Base-by-base conservation (phyloP, 2,329 filamentous ascomycete genomes). In the Trichoderma breve region DNA sequence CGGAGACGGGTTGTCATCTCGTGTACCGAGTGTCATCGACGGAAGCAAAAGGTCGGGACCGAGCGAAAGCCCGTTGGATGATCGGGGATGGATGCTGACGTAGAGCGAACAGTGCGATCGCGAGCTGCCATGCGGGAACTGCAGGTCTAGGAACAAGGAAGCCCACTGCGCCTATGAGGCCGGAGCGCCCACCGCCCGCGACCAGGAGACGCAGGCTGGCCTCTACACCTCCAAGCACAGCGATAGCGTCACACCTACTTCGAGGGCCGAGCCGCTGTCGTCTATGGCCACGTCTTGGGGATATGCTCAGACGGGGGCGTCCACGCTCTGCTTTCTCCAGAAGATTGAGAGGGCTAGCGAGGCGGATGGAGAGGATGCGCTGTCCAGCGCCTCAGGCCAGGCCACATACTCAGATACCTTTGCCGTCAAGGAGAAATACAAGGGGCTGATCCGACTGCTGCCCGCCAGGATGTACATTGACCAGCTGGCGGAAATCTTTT, bases 11-110 rank as follows among this genome's bases (percentile, higher is more conserved):
- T 88, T 55, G 87, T 90, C 58, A 88, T 91, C 71, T 90, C 88
- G 8, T 91, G 89, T 75, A 88, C 86, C 12, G 89, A 91, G 77
- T 91, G 89, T 75, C 89, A 91, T 79, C 83, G 89, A 73, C 84
- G 89, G 73, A 91, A 91, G 77, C 88, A 90, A 77, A 89, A 89
- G 83, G 86, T 86, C 58, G 43, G 77, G 24, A 32, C 15, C 26
- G 30, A 32, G n/a, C 18, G 34, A 36, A 60, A 34, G 57, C 57
- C 30, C 30, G 21, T 18, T 30, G 9, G 18, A 21, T 14, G 26
- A 26, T n/a, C 34, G 28, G 18, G 9, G 14, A 65, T 36, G 30
- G 6, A n/a, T 28, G 30, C 70, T 74, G 36, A 72, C 70, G 26
- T 36, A 15, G 24, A 43, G 15, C 15, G 6, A 36, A 60, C 47